Percentiles rank a stretch among this genome's conserved stretches.
Conservation (phyloP, 805 yeast genomes). For the Metschnikowia colocasiae region DNA sequence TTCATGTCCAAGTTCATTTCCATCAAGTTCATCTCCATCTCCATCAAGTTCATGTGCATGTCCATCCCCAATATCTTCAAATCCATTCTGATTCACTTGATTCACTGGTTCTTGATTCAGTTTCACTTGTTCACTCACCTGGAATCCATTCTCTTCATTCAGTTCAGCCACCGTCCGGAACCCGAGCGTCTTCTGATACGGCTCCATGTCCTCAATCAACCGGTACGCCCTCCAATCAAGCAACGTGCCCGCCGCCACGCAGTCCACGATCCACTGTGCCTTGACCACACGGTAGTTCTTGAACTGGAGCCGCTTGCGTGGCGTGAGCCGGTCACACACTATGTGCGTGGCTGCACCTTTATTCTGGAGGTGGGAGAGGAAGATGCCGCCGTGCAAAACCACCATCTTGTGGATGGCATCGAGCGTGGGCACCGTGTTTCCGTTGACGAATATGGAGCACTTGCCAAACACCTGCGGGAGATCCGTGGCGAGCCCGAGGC, state of each 20-base stretch:
- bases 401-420: conserved; percentile 66
- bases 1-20: too few relatives aligned
- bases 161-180: conserved; percentile 9
- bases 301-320: conserved; percentile 65
- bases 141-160: conserved; percentile 1
- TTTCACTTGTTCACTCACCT: too few relatives aligned
- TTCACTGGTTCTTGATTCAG: too few relatives aligned
- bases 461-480: conserved; percentile 49
- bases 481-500: conserved; percentile 11
- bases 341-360: conserved; percentile 82
- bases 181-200: conserved; percentile 48
- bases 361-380: conserved; percentile 61
- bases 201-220: conserved; percentile 47
- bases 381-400: conserved; percentile 75
- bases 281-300: conserved; percentile 67
- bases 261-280: conserved; percentile 79
- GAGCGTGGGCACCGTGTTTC: conserved; percentile 81
- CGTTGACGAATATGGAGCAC: conserved; percentile 78
- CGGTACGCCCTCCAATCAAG: conserved; percentile 70
- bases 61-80: too few relatives aligned
- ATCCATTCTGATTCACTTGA: too few relatives aligned
- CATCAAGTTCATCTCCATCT: too few relatives aligned
- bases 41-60: too few relatives aligned
- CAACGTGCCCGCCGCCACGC: conserved; percentile 45
- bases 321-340: conserved; percentile 74